Base-by-base conservation (phyloP, 1,284 basidiomycete genomes). In the Hypsizygus ulmarius region DNA sequence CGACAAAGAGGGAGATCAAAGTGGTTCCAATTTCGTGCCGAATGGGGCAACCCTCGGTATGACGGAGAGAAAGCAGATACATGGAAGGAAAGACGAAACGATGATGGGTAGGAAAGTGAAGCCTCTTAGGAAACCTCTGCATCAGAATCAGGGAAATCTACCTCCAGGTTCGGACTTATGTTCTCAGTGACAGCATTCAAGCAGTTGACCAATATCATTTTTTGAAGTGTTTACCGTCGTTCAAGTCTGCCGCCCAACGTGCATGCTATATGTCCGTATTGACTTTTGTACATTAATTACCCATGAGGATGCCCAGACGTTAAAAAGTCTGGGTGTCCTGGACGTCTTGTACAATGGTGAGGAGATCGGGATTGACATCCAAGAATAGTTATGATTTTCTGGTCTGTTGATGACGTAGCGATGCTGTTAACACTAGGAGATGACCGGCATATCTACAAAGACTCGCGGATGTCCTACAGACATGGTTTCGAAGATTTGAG, bases 181-280 rank as follows among this genome's bases (percentile, higher is more conserved):
- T 44, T 44, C 33, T 49, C 47, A 35, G 34, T 40, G 39, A 37
- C 45, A 15, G 39, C 7, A 25, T 25, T 25, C 21, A 25, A 25
- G 4, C 4, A 3, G 7, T 25, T 25, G 21, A n/a, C n/a, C n/a
- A n/a, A 25, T 25, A 25, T 25, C n/a, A n/a, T 25, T 25, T 25
- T 7, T 7, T 7, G 7, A 25, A 25, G 21, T 25, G 21, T 25
- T 25, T 25, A 25, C 21, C 21, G 21, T 7, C 21, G 21, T 7
- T 7, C 4, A 25, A 25, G 21, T 25, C 21, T 25, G 21, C 21
- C 21, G 55, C 40, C 71, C 70, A 19, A 68, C 63, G 15, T 60
- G 59, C 39, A 69, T 76, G 40, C 56, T 60, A 41, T 74, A 68
- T 44, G 50, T 77, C 25, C 67, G 73, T 39, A 58, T 77, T 16